A percentile compares a stretch with the other conserved stretches of the same genome.
These are phyloP conservation scores for Aspergillus proliferans DNA, from an alignment of 2,329 filamentous ascomycete genomes.

Conservation along the genomic window DNA sequence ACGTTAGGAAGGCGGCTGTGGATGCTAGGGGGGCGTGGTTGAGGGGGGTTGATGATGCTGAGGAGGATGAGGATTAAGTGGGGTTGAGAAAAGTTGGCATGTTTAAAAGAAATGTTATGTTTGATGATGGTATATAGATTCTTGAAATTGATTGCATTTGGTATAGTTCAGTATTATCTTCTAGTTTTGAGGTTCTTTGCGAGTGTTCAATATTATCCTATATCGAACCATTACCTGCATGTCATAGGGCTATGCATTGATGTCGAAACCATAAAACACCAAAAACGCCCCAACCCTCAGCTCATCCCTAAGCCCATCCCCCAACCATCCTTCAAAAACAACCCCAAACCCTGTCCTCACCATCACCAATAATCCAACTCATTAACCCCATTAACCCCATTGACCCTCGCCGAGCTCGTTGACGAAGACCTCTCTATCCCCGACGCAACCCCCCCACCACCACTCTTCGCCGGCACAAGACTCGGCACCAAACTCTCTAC, in stretches of 20 bases:
- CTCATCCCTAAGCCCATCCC: no score
- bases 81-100: not conserved
- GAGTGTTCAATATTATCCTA: no score
- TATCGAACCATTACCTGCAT: no score
- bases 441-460: not conserved
- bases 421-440: not conserved
- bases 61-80: conserved; percentile 48
- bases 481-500: no score
- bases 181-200: not conserved
- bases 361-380: not conserved
- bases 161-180: not conserved
- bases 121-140: not conserved
- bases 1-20: conserved; percentile 58
- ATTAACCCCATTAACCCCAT: not conserved
- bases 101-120: not conserved
- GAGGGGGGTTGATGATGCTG: conserved; percentile 51
- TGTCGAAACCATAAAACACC: no score
- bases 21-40: conserved; percentile 57
- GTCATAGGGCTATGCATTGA: no score
- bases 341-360: not conserved
- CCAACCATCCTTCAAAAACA: no score
- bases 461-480: no score
- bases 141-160: conserved; percentile 2
- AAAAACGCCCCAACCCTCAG: no score
- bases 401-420: not conserved